A percentile compares a stretch with the other conserved stretches of the same genome.
Conservation (phyloP, 179 eudicot genomes). For the Heliamphora pulchella region DNA sequence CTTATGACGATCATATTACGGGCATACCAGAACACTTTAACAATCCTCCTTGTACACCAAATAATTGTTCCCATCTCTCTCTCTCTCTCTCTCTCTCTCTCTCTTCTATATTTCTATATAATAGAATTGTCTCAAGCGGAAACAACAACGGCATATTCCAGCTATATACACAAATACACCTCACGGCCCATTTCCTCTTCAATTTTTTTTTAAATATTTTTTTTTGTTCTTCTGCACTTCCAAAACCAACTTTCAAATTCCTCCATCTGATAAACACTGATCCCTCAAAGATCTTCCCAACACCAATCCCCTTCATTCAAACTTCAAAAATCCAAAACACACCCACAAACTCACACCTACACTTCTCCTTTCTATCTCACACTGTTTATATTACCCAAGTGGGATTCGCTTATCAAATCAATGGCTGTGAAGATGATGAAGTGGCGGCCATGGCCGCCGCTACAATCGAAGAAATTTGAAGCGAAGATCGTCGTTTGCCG, state of each 20-base stretch:
- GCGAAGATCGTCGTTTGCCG: conserved; percentile 35
- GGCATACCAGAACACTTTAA: too few species aligned
- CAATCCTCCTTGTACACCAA: too few species aligned
- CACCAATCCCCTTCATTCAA: neutral
- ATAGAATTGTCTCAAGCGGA: neutral
- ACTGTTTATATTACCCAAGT: neutral
- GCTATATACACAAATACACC: neutral
- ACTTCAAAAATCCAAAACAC: neutral
- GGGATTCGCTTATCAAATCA: neutral
- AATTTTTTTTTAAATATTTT: too few species aligned
- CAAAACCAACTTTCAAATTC: neutral
- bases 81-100: neutral
- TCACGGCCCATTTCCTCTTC: neutral
- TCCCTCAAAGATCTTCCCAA: neutral
- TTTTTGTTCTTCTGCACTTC: neutral
- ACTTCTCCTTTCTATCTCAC: too few species aligned
- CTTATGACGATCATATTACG: too few species aligned
- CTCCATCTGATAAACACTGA: neutral
- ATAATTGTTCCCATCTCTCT: too few species aligned
- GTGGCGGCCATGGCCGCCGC: conserved; percentile 74
- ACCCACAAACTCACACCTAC: neutral
- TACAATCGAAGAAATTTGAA: conserved; percentile 42
- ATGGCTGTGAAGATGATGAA: conserved; percentile 67
- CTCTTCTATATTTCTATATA: neutral
- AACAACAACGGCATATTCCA: conserved; percentile 9